A percentile compares a stretch with the other conserved stretches of the same genome.
phyloP scores from a whole-genome alignment of 805 yeast genomes.

The Blastobotrys robertii region DNA sequence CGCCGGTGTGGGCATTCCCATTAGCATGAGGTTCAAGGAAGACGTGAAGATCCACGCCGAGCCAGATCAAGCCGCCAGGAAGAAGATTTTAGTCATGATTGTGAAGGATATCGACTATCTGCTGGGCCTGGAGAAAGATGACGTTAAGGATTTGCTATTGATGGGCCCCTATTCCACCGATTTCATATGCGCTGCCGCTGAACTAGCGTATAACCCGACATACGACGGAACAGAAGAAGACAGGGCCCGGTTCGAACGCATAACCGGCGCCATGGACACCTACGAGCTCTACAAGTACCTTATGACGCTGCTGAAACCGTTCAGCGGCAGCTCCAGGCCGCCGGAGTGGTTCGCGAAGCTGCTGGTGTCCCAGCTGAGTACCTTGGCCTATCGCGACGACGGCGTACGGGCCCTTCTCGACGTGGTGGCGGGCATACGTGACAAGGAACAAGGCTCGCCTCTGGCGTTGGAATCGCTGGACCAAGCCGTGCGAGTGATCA shows the following conservation, averaged over 20 bases:
- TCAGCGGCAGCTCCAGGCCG: constrained; percentile 31
- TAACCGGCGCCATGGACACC: constrained; percentile 32
- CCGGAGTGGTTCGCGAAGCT: constrained; percentile 38
- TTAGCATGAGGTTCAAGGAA: constrained; percentile 47
- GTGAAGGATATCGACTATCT: constrained; percentile 4
- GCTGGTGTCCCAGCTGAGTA: constrained; percentile 42
- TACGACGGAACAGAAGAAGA: constrained; percentile 3
- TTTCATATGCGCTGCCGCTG: constrained; percentile 20
- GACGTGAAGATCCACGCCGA: constrained; percentile 1
- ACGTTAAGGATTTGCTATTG: constrained; percentile 22
- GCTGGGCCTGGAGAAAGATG: constrained; percentile 13
- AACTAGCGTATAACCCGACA: constrained; percentile 19
- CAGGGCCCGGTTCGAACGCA: constrained; percentile 1
- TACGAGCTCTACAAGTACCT: constrained; percentile 55
- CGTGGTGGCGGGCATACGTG: constrained; percentile 66
- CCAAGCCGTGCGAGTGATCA: constrained; percentile 54
- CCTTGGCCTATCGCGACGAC: constrained; percentile 44
- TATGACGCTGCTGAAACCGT: constrained; percentile 37
- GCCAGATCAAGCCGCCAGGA: constrained; percentile 1
- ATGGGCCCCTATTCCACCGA: constrained; percentile 23
- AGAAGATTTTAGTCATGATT: constrained; percentile 13
- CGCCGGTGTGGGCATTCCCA: constrained; percentile 49
- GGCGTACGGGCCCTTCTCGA: constrained; percentile 74
- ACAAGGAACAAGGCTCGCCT: constrained; percentile 47
- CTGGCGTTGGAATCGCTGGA: constrained; percentile 47